Evolutionary conservation across 2,329 filamentous ascomycete genomes (phyloP), one percentile per base, ranked within the genome.

Genomic region (Emydomyces testavorans): DNA sequence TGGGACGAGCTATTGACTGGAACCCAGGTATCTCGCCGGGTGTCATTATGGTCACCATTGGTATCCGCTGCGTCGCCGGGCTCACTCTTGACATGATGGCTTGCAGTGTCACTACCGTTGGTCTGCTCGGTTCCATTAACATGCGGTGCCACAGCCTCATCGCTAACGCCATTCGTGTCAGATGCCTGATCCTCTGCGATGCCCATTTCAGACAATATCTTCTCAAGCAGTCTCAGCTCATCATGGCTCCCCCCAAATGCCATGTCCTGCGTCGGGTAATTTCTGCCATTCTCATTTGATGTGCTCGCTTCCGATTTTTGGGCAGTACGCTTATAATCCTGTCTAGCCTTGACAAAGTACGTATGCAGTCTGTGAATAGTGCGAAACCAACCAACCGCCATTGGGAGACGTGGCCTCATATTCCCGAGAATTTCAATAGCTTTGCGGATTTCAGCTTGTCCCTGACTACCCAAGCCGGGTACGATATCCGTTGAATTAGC

Each of bases 361-460:
- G 57, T 65, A 52, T 68, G 61, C 28, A 68, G 55, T 6, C 66
- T 64, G 46, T 68, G 65, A 28, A 69, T 44, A 2, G 66, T 69
- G n/a, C 66, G 64, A 58, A 69, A 67, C 66, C 66, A 69, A 6
- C 65, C 65, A 11, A 52, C 54, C 1, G 66, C 65, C 63, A 69
- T 67, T 47, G 59, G 62, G 34, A 69, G 50, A 20, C 66, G 62
- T 5, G 62, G 57, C 4, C 65, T 64, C 63, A 67, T 68, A 32
- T 65, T 63, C 2, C 61, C 64, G n/a, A 69, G 54, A 8, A 66
- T 62, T 40, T 65, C 62, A 31, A 69, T 54, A 4, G 59, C 60
- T 44, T 65, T 64, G 20, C 66, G 61, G 13, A 61, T 57, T 46
- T 67, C 63, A 13, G 53, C 50, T 24, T 61, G 60, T 8, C 63